A percentile compares a stretch with the other conserved stretches of the same genome.
These are phyloP conservation scores for Massariosphaeria phaeospora DNA, from an alignment of 495 filamentous ascomycete species.

Conservation along the genomic window DNA sequence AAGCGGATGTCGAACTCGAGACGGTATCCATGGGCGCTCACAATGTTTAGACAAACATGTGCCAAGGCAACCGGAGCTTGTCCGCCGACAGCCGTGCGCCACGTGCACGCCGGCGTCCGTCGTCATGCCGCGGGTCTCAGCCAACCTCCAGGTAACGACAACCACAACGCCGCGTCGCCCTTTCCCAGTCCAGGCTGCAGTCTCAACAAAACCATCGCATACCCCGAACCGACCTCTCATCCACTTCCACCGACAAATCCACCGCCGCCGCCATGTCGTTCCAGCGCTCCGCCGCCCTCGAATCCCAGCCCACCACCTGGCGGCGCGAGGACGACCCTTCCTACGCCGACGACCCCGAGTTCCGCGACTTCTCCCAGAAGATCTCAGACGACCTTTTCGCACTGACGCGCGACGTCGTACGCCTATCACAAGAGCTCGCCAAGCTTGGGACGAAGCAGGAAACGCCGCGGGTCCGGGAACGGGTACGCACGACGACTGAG, in stretches of 20 bases:
- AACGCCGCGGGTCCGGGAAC: constrained; percentile 82
- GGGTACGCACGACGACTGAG: constrained; percentile 78
- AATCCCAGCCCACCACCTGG: constrained; percentile 69
- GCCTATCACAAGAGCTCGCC: constrained; percentile 71
- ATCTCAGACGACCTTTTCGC: constrained; percentile 81
- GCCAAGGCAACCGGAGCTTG: not conserved
- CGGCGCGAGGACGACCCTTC: constrained; percentile 66
- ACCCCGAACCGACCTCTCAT: not conserved
- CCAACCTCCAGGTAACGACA: constrained; percentile 17
- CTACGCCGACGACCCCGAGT: constrained; percentile 86
- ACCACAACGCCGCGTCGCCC: not conserved
- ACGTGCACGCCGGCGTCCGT: constrained; percentile 7
- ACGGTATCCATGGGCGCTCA: not conserved
- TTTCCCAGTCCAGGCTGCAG: constrained; percentile 17
- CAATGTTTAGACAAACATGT: constrained; percentile 1
- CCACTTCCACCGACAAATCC: not conserved
- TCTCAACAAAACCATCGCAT: not conserved
- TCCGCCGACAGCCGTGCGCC: not conserved
- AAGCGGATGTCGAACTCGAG: not conserved
- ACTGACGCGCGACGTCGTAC: constrained; percentile 79
- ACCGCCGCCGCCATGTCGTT: constrained; percentile 68
- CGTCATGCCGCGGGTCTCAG: constrained; percentile 7
- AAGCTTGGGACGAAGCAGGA: constrained; percentile 86
- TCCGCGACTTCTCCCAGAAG: constrained; percentile 70
- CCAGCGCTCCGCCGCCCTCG: constrained; percentile 74